These are phyloP conservation scores for Epichloe sibirici DNA, from an alignment of 2,329 filamentous ascomycete species.

Conservation along the genomic window DNA sequence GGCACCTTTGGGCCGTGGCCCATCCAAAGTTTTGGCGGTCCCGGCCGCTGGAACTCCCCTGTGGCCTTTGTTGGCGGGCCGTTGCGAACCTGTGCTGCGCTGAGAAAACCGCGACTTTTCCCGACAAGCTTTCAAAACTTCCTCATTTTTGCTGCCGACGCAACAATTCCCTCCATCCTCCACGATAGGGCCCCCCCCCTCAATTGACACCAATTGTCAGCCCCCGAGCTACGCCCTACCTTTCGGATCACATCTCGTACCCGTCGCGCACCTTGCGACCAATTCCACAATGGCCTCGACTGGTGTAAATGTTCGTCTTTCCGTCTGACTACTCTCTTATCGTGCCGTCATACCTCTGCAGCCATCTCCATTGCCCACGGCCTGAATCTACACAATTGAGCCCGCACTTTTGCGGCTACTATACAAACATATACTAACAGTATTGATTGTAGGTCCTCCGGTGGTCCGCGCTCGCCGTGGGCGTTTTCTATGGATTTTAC, in stretches of 20 bases:
- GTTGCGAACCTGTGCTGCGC: constrained; percentile 5
- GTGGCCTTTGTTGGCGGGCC: constrained; percentile 4
- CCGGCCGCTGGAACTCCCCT: neutral
- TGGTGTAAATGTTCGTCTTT: constrained; percentile 52
- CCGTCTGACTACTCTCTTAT: constrained; percentile 12
- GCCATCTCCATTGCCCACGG: constrained; percentile 10
- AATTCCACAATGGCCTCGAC: constrained; percentile 49
- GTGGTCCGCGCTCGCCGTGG: constrained; percentile 85
- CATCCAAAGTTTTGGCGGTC: too few species aligned
- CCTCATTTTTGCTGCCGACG: constrained; percentile 24
- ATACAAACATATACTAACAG: constrained; percentile 14
- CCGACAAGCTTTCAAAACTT: constrained; percentile 31
- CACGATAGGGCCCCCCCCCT: constrained; percentile 27
- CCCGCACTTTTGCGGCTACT: neutral
- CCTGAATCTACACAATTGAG: constrained; percentile 1
- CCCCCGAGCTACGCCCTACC: constrained; percentile 21
- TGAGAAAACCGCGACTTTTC: constrained; percentile 37
- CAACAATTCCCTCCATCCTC: constrained; percentile 28
- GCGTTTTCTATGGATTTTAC: constrained; percentile 90
- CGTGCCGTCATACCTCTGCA: neutral
- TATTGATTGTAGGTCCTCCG: constrained; percentile 65
- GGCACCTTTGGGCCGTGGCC: neutral
- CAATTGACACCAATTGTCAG: constrained; percentile 31
- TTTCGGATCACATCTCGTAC: constrained; percentile 23
- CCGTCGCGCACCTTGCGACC: constrained; percentile 30